These are phyloP conservation scores for Calonectria naviculata DNA, from an alignment of 2,329 filamentous ascomycete species.

Conservation along the genomic window DNA sequence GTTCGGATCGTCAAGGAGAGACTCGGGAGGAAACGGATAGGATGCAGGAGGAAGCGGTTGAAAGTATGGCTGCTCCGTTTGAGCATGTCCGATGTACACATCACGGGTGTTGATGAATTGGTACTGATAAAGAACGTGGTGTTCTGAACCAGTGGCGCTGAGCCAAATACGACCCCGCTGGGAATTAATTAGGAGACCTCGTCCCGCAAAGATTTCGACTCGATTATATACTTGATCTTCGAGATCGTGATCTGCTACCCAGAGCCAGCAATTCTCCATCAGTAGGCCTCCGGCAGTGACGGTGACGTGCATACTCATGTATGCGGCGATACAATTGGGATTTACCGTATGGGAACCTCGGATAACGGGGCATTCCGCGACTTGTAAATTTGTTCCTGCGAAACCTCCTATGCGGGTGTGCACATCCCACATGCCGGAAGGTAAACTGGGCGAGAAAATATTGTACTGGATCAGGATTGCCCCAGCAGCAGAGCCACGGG, in stretches of 20 bases:
- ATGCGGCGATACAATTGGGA: slow-evolving; percentile 53
- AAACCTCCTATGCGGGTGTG: slow-evolving; percentile 82
- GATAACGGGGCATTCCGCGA: slow-evolving; percentile 72
- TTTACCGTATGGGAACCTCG: slow-evolving; percentile 44
- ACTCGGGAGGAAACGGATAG: slow-evolving; percentile 62
- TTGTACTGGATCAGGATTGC: slow-evolving; percentile 82
- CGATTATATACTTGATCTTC: slow-evolving; percentile 60
- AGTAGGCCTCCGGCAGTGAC: slow-evolving; percentile 50
- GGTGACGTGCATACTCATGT: slow-evolving; percentile 57
- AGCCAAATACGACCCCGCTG: slow-evolving; percentile 62
- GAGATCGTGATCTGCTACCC: slow-evolving; percentile 65
- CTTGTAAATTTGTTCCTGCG: slow-evolving; percentile 75
- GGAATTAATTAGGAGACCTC: slow-evolving; percentile 60
- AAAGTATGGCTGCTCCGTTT: slow-evolving; percentile 79
- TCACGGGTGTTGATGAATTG: slow-evolving; percentile 70
- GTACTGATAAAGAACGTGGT: slow-evolving; percentile 76
- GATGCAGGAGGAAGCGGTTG: slow-evolving; percentile 72
- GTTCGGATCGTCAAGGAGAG: slow-evolving; percentile 45
- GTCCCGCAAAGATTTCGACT: slow-evolving; percentile 63
- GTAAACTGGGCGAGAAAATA: slow-evolving; percentile 58
- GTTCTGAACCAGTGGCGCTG: slow-evolving; percentile 73
- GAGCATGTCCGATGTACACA: slow-evolving; percentile 72
- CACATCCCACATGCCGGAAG: slow-evolving; percentile 77
- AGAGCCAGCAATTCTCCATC: slow-evolving; percentile 59
- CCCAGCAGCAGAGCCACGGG: slow-evolving; percentile 73